These are phyloP conservation scores for Ceratocystis destructans DNA, from an alignment of 2,329 filamentous ascomycete genomes.

Conservation along the genomic window DNA sequence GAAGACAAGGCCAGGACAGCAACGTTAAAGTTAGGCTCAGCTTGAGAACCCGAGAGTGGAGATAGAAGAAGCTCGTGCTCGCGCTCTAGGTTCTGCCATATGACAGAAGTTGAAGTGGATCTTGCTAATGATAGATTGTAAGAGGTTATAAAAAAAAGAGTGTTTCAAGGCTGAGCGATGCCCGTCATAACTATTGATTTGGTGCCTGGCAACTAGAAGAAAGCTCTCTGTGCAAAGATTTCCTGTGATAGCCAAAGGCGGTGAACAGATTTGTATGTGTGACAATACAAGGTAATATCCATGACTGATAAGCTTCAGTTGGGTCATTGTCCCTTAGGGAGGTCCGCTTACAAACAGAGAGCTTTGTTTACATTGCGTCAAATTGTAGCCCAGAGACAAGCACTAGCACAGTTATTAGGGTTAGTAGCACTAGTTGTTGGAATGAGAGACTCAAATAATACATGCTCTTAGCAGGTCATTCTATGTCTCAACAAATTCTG, in stretches of 20 bases:
- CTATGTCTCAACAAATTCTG: too few relatives aligned
- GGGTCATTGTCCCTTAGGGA: too few relatives aligned
- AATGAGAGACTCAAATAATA: too few relatives aligned
- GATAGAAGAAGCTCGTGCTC: not conserved
- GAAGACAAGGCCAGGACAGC: not conserved
- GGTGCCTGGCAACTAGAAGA: not conserved
- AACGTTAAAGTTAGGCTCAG: not conserved
- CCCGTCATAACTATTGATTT: not conserved
- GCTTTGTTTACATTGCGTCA: not conserved
- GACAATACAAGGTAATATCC: not conserved
- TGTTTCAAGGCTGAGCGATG: not conserved
- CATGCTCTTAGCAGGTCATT: too few relatives aligned
- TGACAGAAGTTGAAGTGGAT: conserved; percentile 4
- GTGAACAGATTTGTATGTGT: not conserved
- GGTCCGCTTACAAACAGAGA: too few relatives aligned
- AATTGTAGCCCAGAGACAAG: not conserved
- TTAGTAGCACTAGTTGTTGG: not conserved
- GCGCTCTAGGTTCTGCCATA: not conserved
- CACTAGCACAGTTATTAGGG: not conserved
- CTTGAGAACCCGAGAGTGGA: not conserved
- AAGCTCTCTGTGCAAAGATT: not conserved
- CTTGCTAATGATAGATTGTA: not conserved
- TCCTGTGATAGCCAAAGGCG: conserved; percentile 4
- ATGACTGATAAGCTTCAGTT: too few relatives aligned
- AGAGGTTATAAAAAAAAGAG: not conserved